Base-by-base conservation (phyloP, 192 early-diverging fungal species). In the Ambispora gerdemannii region DNA sequence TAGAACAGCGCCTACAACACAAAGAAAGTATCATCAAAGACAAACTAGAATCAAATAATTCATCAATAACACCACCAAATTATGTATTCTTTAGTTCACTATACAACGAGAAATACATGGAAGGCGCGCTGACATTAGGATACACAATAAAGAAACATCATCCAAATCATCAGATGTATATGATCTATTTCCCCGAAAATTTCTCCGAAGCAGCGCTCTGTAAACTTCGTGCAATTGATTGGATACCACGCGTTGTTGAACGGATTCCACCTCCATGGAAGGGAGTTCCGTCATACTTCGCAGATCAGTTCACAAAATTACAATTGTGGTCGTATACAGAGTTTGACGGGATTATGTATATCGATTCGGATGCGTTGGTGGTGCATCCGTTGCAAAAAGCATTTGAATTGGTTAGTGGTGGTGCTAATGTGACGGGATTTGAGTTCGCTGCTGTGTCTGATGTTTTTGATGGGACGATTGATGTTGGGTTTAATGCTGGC, bases 131-230 rank as follows among this genome's bases (percentile, higher is more conserved):
- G 36, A 32, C 32, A 15, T 36, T 62, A 20, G 60, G 60, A 20
- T 62, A 62, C 32, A 62, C 60, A 0, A 62, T 62, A 17, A 62
- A 36, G 36, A 62, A 62, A 22, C 3, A 62, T 62, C 34, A 62
- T 62, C 60, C 60, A 62, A 62, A 62, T 36, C 60, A 62, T 22
- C 0, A 34, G 36, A 62, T 62, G 60, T 36, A 62, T 38, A 24
- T 62, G 22, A 17, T 36, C 17, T 62, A 36, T 36, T 62, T 62
- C 34, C 60, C 60, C 3, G 34, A 30, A 8, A 34, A 36, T n/a
- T n/a, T 62, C 13, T 62, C 60, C 22, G 2, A 2, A 0, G 0
- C 4, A 3, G 13, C 34, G n/a, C 15, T 36, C 17, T 62, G 60
- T 36, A 31, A 62, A 36, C 3, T 62, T 34, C 0, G 17, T 8